Evolutionary conservation across 2,329 filamentous ascomycete genomes (phyloP).

Genomic region (Pestalotiopsis sp.): DNA sequence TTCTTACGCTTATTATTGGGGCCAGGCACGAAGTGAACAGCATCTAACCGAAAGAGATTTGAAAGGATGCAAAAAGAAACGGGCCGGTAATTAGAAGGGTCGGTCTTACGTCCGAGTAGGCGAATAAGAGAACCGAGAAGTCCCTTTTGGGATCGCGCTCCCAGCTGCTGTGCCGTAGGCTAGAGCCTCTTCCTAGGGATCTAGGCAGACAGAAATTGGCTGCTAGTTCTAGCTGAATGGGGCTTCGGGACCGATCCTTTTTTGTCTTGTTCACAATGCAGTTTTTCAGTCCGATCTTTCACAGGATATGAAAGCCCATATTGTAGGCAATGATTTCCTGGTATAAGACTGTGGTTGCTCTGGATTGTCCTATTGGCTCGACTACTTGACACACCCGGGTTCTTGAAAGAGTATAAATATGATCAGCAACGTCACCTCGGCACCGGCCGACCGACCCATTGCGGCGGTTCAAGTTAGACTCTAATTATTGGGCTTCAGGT

Average conservation of each 20-base stretch:
- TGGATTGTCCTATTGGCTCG: not conserved
- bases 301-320: not conserved
- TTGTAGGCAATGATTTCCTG: not conserved
- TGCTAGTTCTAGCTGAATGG: not conserved
- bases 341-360: not conserved
- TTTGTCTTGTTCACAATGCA: not conserved
- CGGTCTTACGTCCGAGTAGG: not conserved
- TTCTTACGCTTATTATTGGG: not conserved
- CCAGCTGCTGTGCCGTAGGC: not conserved
- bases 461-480: not conserved
- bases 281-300: no score
- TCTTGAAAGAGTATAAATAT: not conserved
- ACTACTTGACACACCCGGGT: not conserved
- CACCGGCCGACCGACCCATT: not conserved
- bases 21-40: not conserved
- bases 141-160: not conserved
- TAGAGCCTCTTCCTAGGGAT: not conserved
- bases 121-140: not conserved
- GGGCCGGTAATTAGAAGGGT: not conserved
- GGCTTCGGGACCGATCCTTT: not conserved
- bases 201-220: not conserved
- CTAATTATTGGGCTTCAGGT: not conserved
- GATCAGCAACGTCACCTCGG: not conserved
- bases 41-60: not conserved
- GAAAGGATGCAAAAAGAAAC: not conserved